Conservation (phyloP, 768 basidiomycete genomes). For the Tricholoma matsutake region DNA sequence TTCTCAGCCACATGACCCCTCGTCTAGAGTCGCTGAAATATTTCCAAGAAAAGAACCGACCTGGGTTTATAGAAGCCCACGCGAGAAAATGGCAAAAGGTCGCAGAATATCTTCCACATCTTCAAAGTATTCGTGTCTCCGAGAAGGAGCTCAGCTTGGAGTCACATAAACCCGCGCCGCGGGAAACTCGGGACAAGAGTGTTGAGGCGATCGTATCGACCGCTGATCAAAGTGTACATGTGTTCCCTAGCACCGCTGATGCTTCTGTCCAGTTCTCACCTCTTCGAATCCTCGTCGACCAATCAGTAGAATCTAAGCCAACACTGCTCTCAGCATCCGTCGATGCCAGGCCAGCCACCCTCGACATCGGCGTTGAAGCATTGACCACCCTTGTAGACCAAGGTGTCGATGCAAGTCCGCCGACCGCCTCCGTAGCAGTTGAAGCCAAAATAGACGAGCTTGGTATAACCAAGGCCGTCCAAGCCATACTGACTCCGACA, state of each 20-base stretch:
- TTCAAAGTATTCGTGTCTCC: conserved; percentile 61
- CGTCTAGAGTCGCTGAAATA: conserved; percentile 65
- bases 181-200: conserved; percentile 43
- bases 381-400: conserved; percentile 31
- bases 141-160: conserved; percentile 48
- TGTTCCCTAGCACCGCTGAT: conserved; percentile 27
- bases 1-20: conserved; percentile 77
- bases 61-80: conserved; percentile 64
- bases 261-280: conserved; percentile 36
- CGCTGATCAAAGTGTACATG: conserved; percentile 30
- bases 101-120: conserved; percentile 65
- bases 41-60: conserved; percentile 78
- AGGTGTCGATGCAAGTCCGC: conserved; percentile 53
- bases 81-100: conserved; percentile 68
- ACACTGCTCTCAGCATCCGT: conserved; percentile 27
- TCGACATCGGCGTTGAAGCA: conserved; percentile 20
- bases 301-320: conserved; percentile 33
- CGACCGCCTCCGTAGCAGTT: conserved; percentile 40
- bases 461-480: conserved; percentile 29
- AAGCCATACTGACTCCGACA: conserved; percentile 24
- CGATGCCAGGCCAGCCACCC: conserved; percentile 23
- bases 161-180: conserved; percentile 13
- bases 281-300: conserved; percentile 22
- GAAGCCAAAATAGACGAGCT: conserved; percentile 35
- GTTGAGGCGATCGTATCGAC: conserved; percentile 41